Evolutionary conservation across 2,329 filamentous ascomycete genomes (phyloP), one percentile per base, ranked within the genome.

Genomic region (Penicillium frequentans): DNA sequence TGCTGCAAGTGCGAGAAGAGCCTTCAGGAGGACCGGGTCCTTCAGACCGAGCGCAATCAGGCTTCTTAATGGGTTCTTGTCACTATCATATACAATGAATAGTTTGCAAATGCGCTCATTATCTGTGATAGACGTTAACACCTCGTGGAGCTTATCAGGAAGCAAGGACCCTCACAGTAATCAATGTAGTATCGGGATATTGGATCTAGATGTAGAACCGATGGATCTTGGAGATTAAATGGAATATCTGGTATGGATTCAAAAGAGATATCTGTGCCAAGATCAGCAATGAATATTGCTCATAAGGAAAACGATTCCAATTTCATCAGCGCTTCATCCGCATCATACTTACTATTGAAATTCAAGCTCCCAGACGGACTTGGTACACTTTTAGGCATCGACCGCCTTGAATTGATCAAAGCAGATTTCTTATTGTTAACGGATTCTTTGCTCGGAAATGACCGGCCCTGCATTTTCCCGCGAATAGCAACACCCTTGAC

Each of bases 401-500:
- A 39, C 13, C 13, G 29, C 24, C 14, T n/a, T 10, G 23, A 24
- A 23, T n/a, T 43, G 48, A 29, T 48, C 47, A 42, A 42, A 35
- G 33, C 44, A 1, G 21, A 27, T 43, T 54, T 47, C 42, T 27
- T 29, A 11, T 29, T 19, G 31, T 43, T 31, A n/a, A 42, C 19
- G 13, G 45, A 45, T 19, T 47, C 29, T 31, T 48, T 51, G 35
- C 31, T 29, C 19, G 65, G 49, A 26, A 62, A 64, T 8, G 63
- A 64, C 21, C 61, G 48, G 4, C 70, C 70, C 51, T 66, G 65
- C 63, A 71, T 62, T 24, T 65, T 67, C 11, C 72, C 71, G 10
- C 72, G 72, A 49, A 73, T 69, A 7, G 69, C 69, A n/a, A 73
- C 68, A 6, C 72, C 72, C 46, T 70, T 64, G 5, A 74, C 72